Conservation (phyloP, 495 filamentous ascomycete genomes). For the Geoglossum glabrum region DNA sequence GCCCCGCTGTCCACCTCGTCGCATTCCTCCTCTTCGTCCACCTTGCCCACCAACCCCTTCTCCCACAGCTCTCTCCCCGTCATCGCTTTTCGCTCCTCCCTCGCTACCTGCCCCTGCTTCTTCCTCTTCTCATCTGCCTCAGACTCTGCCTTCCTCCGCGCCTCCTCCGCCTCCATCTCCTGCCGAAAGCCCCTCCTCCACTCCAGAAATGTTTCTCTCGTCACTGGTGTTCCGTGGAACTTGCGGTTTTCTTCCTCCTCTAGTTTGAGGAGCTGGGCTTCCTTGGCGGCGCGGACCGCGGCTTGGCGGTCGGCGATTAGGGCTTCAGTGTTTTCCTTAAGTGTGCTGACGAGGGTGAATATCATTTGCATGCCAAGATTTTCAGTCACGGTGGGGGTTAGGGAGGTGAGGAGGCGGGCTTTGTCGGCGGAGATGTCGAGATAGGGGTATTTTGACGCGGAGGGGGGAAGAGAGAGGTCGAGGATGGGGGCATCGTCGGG, state of each 20-base stretch:
- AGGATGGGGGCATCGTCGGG: conserved; percentile 69
- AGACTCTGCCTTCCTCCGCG: conserved; percentile 43
- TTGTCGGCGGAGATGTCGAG: conserved; percentile 50
- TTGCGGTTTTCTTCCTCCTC: conserved; percentile 92
- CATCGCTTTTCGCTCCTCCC: conserved; percentile 38
- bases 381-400: conserved; percentile 57
- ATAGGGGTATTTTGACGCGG: conserved; percentile 40
- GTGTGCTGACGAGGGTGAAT: conserved; percentile 64
- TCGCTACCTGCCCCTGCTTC: conserved; percentile 34
- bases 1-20: conserved; percentile 30
- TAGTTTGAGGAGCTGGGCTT: conserved; percentile 42
- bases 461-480: conserved; percentile 49
- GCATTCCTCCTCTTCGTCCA: conserved; percentile 48
- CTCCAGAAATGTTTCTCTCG: conserved; percentile 54
- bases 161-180: conserved; percentile 55
- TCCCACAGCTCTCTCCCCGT: conserved; percentile 77
- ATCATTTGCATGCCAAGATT: conserved; percentile 97
- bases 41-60: conserved; percentile 53
- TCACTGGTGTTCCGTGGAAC: conserved; percentile 84
- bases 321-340: conserved; percentile 76
- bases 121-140: conserved; percentile 53
- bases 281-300: conserved; percentile 36
- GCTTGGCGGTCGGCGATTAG: conserved; percentile 50
- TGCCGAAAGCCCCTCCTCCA: conserved; percentile 64
- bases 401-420: conserved; percentile 40